Evolutionary conservation across 1,284 basidiomycete species (phyloP).

Genomic region (Fomitiporia mediterranea): DNA sequence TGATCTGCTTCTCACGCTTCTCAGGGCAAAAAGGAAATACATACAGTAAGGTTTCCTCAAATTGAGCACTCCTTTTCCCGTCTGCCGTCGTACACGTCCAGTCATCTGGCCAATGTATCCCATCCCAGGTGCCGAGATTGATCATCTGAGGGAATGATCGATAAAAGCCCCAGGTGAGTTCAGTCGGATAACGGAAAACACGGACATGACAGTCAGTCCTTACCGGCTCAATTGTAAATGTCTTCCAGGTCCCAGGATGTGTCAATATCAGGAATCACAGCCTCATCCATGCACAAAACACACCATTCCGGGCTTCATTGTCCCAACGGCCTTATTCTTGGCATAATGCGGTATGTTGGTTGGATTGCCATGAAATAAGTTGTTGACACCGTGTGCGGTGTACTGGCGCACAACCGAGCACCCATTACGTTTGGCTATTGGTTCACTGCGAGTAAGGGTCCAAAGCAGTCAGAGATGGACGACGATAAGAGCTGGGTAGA

Average conservation of each 20-base stretch:
- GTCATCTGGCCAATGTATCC: conserved; percentile 82
- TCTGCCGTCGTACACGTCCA: conserved; percentile 94
- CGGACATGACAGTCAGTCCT: conserved; percentile 26
- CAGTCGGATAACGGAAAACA: conserved; percentile 21
- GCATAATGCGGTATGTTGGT: conserved; percentile 83
- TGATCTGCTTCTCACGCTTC: not conserved
- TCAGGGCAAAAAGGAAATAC: conserved; percentile 31
- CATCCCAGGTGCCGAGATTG: conserved; percentile 75
- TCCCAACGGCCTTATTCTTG: conserved; percentile 78
- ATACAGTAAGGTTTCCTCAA: conserved; percentile 90
- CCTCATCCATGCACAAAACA: conserved; percentile 21
- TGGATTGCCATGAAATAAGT: conserved; percentile 73
- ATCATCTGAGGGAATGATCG: conserved; percentile 64
- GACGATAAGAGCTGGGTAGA: conserved; percentile 8
- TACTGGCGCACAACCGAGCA: conserved; percentile 86
- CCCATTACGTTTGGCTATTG: conserved; percentile 74
- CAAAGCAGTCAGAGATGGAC: conserved; percentile 20
- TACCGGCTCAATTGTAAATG: conserved; percentile 67
- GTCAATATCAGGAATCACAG: not conserved
- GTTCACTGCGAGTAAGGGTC: conserved; percentile 52
- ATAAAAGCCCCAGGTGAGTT: conserved; percentile 18
- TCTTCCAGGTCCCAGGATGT: no score
- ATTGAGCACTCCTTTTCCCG: conserved; percentile 88
- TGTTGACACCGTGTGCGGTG: conserved; percentile 88
- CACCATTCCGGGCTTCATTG: conserved; percentile 84